Percentiles rank a stretch among this genome's conserved stretches.
Conservation (phyloP, 2,329 filamentous ascomycete genomes). For the Penicillium sp. region DNA sequence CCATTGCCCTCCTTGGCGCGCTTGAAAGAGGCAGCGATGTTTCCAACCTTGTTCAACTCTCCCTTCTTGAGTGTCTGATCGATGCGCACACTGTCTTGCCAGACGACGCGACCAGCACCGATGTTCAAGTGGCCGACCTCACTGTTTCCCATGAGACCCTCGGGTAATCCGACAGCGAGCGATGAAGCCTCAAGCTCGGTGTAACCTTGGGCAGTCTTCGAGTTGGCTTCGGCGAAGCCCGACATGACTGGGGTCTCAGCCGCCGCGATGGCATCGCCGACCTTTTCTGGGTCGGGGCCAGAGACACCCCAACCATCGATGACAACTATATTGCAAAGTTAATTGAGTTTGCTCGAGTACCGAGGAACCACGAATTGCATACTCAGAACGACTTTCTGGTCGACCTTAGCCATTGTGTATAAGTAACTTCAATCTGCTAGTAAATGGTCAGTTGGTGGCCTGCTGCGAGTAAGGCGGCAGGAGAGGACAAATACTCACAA, state of each 20-base stretch:
- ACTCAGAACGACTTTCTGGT: constrained; percentile 73
- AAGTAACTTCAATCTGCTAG: constrained; percentile 17
- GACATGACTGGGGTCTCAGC: constrained; percentile 97
- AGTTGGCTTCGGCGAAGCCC: constrained; percentile 69
- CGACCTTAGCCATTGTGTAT: constrained; percentile 66
- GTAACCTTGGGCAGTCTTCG: constrained; percentile 80
- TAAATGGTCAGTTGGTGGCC: constrained; percentile 29
- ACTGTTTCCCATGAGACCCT: constrained; percentile 98
- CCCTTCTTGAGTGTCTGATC: constrained; percentile 88
- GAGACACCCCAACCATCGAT: constrained; percentile 99
- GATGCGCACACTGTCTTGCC: constrained; percentile 98
- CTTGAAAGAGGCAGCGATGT: constrained; percentile 78
- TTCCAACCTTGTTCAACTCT: constrained; percentile 75
- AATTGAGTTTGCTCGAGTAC: constrained; percentile 30
- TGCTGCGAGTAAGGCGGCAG: background rate
- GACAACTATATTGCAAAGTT: constrained; percentile 69
- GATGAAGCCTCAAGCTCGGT: constrained; percentile 95
- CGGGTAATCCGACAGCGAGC: constrained; percentile 90
- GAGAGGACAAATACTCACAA: constrained; percentile 16
- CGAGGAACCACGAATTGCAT: constrained; percentile 38
- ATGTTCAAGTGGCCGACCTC: constrained; percentile 99
- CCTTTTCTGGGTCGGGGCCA: constrained; percentile 75
- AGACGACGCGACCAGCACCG: constrained; percentile 94
- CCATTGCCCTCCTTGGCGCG: constrained; percentile 86
- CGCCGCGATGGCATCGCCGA: constrained; percentile 94